Evolutionary conservation across 345 rosid species (phyloP), one percentile per base, ranked within the genome.

Genomic region (Salix suchowensis): DNA sequence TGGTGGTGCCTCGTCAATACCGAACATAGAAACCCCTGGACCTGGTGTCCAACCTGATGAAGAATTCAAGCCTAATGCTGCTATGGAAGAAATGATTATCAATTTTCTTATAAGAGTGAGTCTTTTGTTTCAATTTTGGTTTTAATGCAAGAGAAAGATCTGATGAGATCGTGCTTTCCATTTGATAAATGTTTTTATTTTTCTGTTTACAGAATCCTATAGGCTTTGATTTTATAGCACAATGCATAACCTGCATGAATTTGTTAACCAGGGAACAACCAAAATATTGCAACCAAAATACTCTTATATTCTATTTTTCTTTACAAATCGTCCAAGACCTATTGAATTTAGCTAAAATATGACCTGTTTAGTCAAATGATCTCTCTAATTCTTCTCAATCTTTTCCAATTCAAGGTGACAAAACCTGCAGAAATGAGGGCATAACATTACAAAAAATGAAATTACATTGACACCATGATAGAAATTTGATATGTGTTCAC

Each of bases 71-170:
- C 98, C 98, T 60, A 96, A 96, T 90, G 99, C 98, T 73, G 99
- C 99, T 68, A 96, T 96, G 99, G 99, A 96, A 86, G 99, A 96
- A 86, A 96, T 96, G 98, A 92, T 96, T 71, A 96, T 96, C 83
- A 96, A 94, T 84, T 96, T 96, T 85, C 97, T 96, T 37, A 93
- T 96, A 82, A 80, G 99, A 77, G 99, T 96, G 84, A 92, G 98
- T 74, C 73, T 84, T 80, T 73, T 82, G 65, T 76, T 68, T 42
- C 65, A 55, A 54, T 2, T 70, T 34, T 50, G 39, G 39, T 72
- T 77, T 15, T 71, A 42, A 71, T 62, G 8, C 14, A 71, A 55
- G 32, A 74, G 68, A 23, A 50, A 58, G 70, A 39, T 72, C 46
- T 78, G 54, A 37, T 50, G 67, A 77, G 74, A 74, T 44, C 37